Conservation (phyloP, 2,329 filamentous ascomycete species). For the Penicillium olsonii region DNA sequence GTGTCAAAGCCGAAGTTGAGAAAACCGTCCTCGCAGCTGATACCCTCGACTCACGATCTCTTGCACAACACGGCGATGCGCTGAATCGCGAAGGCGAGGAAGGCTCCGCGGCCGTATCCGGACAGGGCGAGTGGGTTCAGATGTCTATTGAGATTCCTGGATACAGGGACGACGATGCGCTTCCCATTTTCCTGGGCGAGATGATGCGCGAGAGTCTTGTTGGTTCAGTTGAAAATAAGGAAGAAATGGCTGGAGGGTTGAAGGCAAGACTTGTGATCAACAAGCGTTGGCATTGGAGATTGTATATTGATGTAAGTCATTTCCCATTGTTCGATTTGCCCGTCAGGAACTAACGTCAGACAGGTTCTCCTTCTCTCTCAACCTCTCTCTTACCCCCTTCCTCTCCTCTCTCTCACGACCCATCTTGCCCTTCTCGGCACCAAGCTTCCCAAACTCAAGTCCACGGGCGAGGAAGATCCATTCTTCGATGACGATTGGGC, state of each 20-base stretch:
- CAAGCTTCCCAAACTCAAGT: slow-evolving; percentile 79
- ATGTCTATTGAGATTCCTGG: slow-evolving; percentile 90
- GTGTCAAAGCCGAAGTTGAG: slow-evolving; percentile 93
- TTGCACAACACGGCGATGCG: slow-evolving; percentile 38
- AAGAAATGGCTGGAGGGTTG: slow-evolving; percentile 69
- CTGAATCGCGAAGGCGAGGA: slow-evolving; percentile 29
- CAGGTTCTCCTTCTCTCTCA: slow-evolving; percentile 92
- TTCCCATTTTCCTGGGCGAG: slow-evolving; percentile 81
- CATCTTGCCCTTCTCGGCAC: slow-evolving; percentile 91
- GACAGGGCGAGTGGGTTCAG: slow-evolving; percentile 77
- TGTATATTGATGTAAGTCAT: slow-evolving; percentile 79
- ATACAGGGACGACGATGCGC: slow-evolving; percentile 83
- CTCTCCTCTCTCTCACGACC: slow-evolving; percentile 86
- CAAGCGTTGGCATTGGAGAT: slow-evolving; percentile 88
- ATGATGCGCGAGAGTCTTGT: slow-evolving; percentile 88
- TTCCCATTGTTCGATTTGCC: not conserved
- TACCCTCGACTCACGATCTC: slow-evolving; percentile 41
- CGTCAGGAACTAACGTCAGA: slow-evolving; percentile 2
- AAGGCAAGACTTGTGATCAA: slow-evolving; percentile 81
- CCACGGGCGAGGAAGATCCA: slow-evolving; percentile 90
- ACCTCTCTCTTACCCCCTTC: slow-evolving; percentile 87
- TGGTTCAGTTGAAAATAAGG: slow-evolving; percentile 68
- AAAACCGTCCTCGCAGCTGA: slow-evolving; percentile 55
- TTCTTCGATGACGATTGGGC: slow-evolving; percentile 99
- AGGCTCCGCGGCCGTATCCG: slow-evolving; percentile 23